These are phyloP conservation scores for Jamesozyma piceae DNA, from an alignment of 805 yeast genomes.

Conservation along the genomic window DNA sequence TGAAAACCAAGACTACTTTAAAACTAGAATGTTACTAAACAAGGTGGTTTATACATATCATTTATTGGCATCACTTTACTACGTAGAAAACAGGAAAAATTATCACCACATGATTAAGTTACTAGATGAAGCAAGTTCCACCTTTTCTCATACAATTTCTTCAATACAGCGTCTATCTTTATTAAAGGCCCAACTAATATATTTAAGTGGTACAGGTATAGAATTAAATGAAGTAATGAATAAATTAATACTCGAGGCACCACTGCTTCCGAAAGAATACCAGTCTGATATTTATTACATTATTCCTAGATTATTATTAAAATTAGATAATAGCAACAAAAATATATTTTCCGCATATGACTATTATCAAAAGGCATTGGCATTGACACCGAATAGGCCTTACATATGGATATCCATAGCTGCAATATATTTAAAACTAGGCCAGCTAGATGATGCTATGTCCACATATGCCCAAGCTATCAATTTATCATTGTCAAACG, in stretches of 20 bases:
- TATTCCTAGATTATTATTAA: slow-evolving; percentile 12
- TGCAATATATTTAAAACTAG: slow-evolving; percentile 45
- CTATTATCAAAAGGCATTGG: slow-evolving; percentile 15
- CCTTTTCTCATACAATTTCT: slow-evolving; percentile 9
- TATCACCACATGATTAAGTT: slow-evolving; percentile 3
- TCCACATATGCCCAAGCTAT: slow-evolving; percentile 62
- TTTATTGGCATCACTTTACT: slow-evolving; percentile 10
- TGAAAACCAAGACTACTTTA: slow-evolving; percentile 5
- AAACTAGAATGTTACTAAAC: slow-evolving; percentile 7
- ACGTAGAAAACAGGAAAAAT: slow-evolving; percentile 2
- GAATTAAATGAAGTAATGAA: slow-evolving; percentile 4
- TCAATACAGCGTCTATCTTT: slow-evolving; percentile 9
- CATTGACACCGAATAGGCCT: slow-evolving; percentile 27
- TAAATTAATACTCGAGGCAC: slow-evolving; percentile 6
- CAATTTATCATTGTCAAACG: slow-evolving; percentile 25
- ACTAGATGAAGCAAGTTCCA: slow-evolving; percentile 6
- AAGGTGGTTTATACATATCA: slow-evolving; percentile 12
- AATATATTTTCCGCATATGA: slow-evolving; percentile 15
- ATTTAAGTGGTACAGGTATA: slow-evolving; percentile 1
- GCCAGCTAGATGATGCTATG: slow-evolving; percentile 55
- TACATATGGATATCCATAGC: slow-evolving; percentile 63
- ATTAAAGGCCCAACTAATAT: slow-evolving; percentile 8
- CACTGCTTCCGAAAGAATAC: slow-evolving; percentile 3
- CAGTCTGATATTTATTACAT: slow-evolving; percentile 11
- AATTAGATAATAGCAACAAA: slow-evolving; percentile 5